A percentile compares a stretch with the other conserved stretches of the same genome.
phyloP scores from a whole-genome alignment of 176 grass and related monocot genomes.

The Saccharum officinarum region DNA sequence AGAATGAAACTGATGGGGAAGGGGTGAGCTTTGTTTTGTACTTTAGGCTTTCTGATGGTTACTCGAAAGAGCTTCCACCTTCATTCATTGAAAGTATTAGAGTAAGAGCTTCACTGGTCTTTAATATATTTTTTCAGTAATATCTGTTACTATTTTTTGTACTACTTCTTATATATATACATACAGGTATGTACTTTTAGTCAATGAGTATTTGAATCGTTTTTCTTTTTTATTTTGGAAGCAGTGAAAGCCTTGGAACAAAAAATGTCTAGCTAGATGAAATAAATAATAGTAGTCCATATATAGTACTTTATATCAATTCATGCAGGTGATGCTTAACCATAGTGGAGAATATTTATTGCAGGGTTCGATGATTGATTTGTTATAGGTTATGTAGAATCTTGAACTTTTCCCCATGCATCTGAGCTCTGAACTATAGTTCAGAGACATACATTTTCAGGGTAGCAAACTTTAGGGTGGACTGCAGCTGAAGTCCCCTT shows the following conservation, averaged over 20 bases:
- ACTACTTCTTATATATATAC: neutral
- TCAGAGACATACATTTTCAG: neutral
- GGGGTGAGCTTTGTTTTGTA: conserved; percentile 98
- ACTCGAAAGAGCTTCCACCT: conserved; percentile 87
- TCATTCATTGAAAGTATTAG: conserved; percentile 79
- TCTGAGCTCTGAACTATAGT: neutral
- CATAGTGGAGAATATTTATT: neutral
- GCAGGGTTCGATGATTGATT: neutral
- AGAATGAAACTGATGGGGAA: conserved; percentile 92
- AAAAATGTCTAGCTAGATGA: neutral
- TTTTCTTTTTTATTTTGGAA: neutral
- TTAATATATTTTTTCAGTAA: conserved; percentile 5
- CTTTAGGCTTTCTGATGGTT: conserved; percentile 89
- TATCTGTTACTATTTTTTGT: neutral
- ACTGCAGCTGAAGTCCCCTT: neutral
- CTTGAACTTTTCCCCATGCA: neutral
- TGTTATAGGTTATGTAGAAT: neutral
- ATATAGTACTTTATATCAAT: neutral
- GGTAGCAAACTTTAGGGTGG: neutral
- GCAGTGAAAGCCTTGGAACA: neutral
- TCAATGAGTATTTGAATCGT: neutral
- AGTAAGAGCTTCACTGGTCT: conserved; percentile 53
- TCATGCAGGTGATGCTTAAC: neutral
- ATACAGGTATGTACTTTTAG: neutral
- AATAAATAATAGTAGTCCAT: neutral